Evolutionary conservation across 2,329 filamentous ascomycete species (phyloP), one percentile per base, ranked within the genome.

Genomic region (Colletotrichum sp.): DNA sequence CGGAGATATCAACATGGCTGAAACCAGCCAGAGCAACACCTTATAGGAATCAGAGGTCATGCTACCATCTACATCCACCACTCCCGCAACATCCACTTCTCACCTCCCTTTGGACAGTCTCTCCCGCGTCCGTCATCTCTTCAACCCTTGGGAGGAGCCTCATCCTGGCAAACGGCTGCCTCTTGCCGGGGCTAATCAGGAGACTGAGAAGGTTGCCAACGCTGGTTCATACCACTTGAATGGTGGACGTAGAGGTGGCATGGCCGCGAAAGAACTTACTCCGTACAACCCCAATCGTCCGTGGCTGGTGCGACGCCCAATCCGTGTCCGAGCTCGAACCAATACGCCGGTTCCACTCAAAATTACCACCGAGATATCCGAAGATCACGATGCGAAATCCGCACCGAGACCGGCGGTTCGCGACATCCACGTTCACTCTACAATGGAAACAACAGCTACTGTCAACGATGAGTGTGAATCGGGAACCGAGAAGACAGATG

Each of bases 31-130:
- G 76, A 83, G 82, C 64, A 83, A 83, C 79, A 83, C 84, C 61
- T 90, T 89, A 89, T 93, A 90, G 91, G 86, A 87, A 84, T 88
- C 83, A 85, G 88, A 91, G 90, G 90, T 86, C 89, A 87, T 88
- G 87, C 85, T 88, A 86, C 84, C 84, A 85, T 85, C 86, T 82
- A 82, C 82, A 81, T 79, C 84, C 83, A 82, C 83, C 78, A 81
- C 81, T 76, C 78, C 79, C 79, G 77, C 78, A 74, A 75, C 79
- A 68, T 72, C 78, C 60, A 72, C 71, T 71, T 75, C 71, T 77
- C 77, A 74, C 71, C 68, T 74, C 71, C 68, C 77, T 70, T 64
- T 78, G 60, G 78, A 76, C 77, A 68, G 69, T 59, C 60, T 71
- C 71, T 74, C 65, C 28, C 72, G 78, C 68, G 77, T 73, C 74